These are phyloP conservation scores for Candida tallmaniae DNA, from an alignment of 805 yeast species.

Conservation along the genomic window DNA sequence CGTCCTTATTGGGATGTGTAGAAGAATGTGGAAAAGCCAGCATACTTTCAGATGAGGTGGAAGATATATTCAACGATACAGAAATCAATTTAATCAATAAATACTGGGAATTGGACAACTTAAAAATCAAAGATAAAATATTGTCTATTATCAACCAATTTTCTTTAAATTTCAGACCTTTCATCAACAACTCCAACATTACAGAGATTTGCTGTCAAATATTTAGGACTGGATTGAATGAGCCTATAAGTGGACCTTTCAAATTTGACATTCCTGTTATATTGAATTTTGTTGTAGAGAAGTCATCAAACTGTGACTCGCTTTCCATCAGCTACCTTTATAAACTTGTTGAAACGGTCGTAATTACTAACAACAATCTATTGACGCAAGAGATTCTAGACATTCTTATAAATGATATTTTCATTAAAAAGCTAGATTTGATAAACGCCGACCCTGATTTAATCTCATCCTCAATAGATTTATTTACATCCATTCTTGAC, in stretches of 20 bases:
- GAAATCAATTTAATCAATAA: conserved; percentile 22
- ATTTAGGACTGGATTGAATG: conserved; percentile 61
- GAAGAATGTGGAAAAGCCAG: conserved; percentile 70
- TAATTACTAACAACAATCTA: conserved; percentile 30
- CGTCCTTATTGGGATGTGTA: conserved; percentile 58
- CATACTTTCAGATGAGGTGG: conserved; percentile 51
- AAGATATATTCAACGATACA: conserved; percentile 31
- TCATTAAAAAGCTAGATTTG: conserved; percentile 27
- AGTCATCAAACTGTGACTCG: conserved; percentile 25
- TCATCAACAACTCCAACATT: conserved; percentile 42
- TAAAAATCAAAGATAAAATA: conserved; percentile 38
- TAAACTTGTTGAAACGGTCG: conserved; percentile 41
- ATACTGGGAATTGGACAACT: conserved; percentile 50
- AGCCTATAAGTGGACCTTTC: conserved; percentile 62
- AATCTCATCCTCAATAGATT: conserved; percentile 46
- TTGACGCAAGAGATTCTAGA: conserved; percentile 29
- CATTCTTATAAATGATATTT: conserved; percentile 34
- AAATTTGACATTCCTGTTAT: conserved; percentile 43
- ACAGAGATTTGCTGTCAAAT: conserved; percentile 63
- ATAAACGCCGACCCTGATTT: conserved; percentile 57
- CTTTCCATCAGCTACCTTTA: conserved; percentile 41
- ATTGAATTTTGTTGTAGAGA: conserved; percentile 31
- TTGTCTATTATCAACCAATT: conserved; percentile 38
- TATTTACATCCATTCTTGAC: conserved; percentile 48
- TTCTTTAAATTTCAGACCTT: conserved; percentile 33